Evolutionary conservation across 345 rosid genomes (phyloP), one percentile per base, ranked within the genome.

Genomic region (Populus deltoides): DNA sequence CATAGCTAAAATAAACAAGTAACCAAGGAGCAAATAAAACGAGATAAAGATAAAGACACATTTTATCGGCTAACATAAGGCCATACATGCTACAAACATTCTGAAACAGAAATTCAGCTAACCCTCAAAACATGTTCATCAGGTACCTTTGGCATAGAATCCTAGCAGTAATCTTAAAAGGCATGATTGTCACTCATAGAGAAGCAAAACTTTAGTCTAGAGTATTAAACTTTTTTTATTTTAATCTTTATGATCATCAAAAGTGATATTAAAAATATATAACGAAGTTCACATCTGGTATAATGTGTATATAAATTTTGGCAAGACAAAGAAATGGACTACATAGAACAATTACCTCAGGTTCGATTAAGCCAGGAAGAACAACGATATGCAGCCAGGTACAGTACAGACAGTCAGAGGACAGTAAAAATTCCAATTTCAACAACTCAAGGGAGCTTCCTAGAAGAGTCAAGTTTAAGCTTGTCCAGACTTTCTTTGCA

Each of bases 311-410:
- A n/a, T 43, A 31, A 24, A 73, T 72, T 65, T 72, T 78, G 18
- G 80, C 63, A 31, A 75, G 74, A 77, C 61, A 76, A 78, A 71
- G 35, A 72, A 39, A 75, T 70, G 74, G 69, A 77, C 72, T 77
- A 66, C 57, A 77, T 51, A 41, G 41, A 74, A 36, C n/a, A 78
- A 39, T 69, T 84, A 91, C 87, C 92, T 84, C 35, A 76, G 80
- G 68, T 57, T 77, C 66, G 79, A 87, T 63, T 39, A 77, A 53
- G 79, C 81, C 82, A 73, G 77, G 68, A 81, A 81, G 78, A 73
- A 66, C 72, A 82, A 59, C 81, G 80, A 79, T 41, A 10, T 66
- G 82, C 71, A 63, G 59, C 78, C 65, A 51, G 75, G 53, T n/a
- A 67, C 33, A 51, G 66, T 17, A 11, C 27, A 12, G n/a, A 24